Evolutionary conservation across 192 early-diverging fungal species (phyloP).

Genomic region (Dissophora globulifera): DNA sequence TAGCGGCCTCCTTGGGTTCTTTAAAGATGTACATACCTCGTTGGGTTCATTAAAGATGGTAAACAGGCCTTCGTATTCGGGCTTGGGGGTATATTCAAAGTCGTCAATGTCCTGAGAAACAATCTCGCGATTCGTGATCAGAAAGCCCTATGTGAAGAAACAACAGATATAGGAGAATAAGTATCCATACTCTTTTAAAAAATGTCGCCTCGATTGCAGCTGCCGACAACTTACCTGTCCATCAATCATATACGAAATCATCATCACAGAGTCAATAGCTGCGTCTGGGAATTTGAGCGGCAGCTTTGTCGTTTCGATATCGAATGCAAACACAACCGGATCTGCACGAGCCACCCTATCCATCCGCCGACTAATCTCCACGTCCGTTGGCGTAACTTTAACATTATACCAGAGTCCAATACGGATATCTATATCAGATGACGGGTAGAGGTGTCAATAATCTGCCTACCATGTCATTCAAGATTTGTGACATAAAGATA

Average conservation of each 20-base stretch:
- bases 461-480: too few relatives aligned
- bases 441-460: too few relatives aligned
- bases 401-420: conserved; percentile 97
- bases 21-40: conserved; percentile 85
- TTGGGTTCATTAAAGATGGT: conserved; percentile 94
- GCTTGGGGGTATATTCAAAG: conserved; percentile 98
- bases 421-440: conserved; percentile 72
- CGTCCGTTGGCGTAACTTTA: conserved; percentile 57
- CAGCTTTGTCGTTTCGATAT: conserved; percentile 98
- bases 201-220: too few relatives aligned
- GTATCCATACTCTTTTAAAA: too few relatives aligned
- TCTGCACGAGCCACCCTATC: conserved; percentile 95
- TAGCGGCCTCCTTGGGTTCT: too few relatives aligned
- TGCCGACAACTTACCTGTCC: conserved; percentile 87
- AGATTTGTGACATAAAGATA: neutral
- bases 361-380: conserved; percentile 70
- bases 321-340: conserved; percentile 93
- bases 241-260: conserved; percentile 99
- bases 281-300: conserved; percentile 98
- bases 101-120: conserved; percentile 96
- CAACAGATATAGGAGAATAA: too few relatives aligned
- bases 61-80: conserved; percentile 95
- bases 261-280: conserved; percentile 92
- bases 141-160: conserved; percentile 74
- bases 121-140: conserved; percentile 98